Base-by-base conservation (phyloP, 2,329 filamentous ascomycete species). In the Pseudocercospora vitis region DNA sequence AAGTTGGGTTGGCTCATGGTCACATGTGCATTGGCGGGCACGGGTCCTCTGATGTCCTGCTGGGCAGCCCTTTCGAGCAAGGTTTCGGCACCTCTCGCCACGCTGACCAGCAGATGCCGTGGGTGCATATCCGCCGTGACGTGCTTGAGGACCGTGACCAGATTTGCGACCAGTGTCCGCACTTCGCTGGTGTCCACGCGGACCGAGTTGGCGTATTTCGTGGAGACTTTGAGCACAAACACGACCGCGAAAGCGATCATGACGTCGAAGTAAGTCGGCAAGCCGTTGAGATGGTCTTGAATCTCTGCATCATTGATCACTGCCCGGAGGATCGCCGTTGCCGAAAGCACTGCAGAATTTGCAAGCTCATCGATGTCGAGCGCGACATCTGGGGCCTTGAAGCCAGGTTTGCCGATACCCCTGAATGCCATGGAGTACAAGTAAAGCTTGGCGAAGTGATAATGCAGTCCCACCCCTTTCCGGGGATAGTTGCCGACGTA, bases 241-340 rank as follows among this genome's bases (percentile, higher is more conserved):
- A 69, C 65, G 3, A 63, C 59, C 12, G 65, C 66, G 35, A 67
- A 68, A n/a, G 56, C 63, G 45, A 67, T 65, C 65, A 68, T 68
- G 31, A 65, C 53, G 52, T 67, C 63, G 48, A 68, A 67, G 52
- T 68, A 68, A 7, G 64, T 65, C 4, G 66, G 66, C 24, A 67
- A 42, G 12, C 65, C 65, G 42, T 64, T 63, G n/a, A 68, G 54
- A 42, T 64, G 62, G 16, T 50, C 50, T 46, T 65, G 63, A 8
- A 67, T 65, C 48, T 67, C 62, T 2, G 55, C 40, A n/a, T 67
- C 65, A 8, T 51, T 53, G 3, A 62, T 49, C 7, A 67, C 58
- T 9, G 61, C 58, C 18, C 60, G 53, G 1, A 68, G 50, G 2
- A 68, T 65, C 4, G 61, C 50, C 7, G 63, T 63, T 2, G 65